Percentiles rank a stretch among this genome's conserved stretches.
phyloP scores from a whole-genome alignment of 2,329 filamentous ascomycete genomes.

The Scytalidium lignicola region DNA sequence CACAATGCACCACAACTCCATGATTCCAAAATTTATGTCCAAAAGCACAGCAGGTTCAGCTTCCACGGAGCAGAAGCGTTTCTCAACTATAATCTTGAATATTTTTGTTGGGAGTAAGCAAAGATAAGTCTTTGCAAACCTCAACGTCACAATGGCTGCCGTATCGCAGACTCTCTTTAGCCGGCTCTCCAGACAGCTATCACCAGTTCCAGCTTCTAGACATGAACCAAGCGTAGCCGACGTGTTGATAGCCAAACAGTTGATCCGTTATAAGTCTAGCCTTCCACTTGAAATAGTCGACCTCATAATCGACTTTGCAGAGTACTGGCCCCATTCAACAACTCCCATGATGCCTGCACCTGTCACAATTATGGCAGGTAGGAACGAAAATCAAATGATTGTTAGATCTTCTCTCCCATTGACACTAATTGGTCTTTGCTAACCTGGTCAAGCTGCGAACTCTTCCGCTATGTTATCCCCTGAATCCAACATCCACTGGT shows the following conservation, averaged over 20 bases:
- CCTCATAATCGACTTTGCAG: constrained; percentile 51
- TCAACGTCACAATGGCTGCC: too few relatives aligned
- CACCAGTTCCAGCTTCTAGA: not conserved
- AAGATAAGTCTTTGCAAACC: too few relatives aligned
- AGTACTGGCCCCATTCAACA: constrained; percentile 54
- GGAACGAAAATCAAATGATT: constrained; percentile 35
- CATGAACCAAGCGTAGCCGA: constrained; percentile 40
- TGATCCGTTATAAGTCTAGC: constrained; percentile 37
- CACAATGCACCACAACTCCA: too few relatives aligned
- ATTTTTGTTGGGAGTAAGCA: too few relatives aligned
- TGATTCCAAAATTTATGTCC: too few relatives aligned
- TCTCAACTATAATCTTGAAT: too few relatives aligned
- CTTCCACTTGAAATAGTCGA: constrained; percentile 53
- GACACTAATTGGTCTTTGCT: not conserved
- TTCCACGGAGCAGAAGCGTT: too few relatives aligned
- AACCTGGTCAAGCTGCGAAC: constrained; percentile 21
- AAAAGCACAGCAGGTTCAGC: too few relatives aligned
- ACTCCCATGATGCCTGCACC: constrained; percentile 17
- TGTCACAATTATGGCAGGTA: not conserved
- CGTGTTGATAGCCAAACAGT: constrained; percentile 42
- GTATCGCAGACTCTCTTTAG: too few relatives aligned
- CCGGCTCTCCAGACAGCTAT: too few relatives aligned
- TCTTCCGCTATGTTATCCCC: constrained; percentile 21
- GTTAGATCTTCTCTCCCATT: constrained; percentile 24
- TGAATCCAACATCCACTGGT: constrained; percentile 3